Conservation (phyloP, 129 eudicot species). For the Heracleum sosnowskyi region DNA sequence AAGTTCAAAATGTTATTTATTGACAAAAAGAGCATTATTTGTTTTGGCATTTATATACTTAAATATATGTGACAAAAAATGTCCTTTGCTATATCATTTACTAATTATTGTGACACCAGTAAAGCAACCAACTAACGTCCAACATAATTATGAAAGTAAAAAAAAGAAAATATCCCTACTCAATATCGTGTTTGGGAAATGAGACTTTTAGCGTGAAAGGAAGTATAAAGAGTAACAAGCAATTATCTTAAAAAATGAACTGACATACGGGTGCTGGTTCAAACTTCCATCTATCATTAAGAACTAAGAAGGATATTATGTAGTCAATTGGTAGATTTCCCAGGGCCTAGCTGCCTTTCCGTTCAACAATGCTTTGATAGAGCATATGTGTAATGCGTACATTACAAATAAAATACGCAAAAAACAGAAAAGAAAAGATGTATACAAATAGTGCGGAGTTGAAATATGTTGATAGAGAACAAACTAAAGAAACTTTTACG, state of each 20-base stretch:
- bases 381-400: background rate
- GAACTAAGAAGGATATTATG: background rate
- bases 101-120: background rate
- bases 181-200: background rate
- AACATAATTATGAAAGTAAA: background rate
- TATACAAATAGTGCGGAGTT: background rate
- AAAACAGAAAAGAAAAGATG: background rate
- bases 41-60: background rate
- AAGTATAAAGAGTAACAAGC: background rate
- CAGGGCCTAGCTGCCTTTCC: background rate
- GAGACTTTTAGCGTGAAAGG: background rate
- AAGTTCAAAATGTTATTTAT: background rate
- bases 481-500: background rate
- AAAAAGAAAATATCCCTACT: background rate
- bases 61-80: background rate
- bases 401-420: background rate
- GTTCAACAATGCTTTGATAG: background rate
- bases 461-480: background rate
- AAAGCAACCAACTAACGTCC: background rate
- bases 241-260: background rate
- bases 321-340: background rate
- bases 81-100: background rate
- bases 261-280: background rate
- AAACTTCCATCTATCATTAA: background rate
- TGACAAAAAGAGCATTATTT: background rate